Conservation (phyloP, 495 filamentous ascomycete species). For the Penicillium samsonianum region DNA sequence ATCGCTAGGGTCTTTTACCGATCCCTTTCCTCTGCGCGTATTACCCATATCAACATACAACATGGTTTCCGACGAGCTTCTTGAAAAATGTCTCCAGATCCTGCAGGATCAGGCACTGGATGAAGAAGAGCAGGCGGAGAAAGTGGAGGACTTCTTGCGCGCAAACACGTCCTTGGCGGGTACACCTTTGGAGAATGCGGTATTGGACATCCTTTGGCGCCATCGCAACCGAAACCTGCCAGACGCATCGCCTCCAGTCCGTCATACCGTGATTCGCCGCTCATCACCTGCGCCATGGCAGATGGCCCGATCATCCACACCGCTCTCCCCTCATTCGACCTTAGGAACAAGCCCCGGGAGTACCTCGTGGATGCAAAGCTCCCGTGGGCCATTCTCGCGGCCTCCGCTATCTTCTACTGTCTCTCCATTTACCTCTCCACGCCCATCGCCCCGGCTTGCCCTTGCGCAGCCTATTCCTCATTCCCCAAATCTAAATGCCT, state of each 20-base stretch:
- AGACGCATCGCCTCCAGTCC: constrained; percentile 74
- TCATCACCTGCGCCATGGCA: constrained; percentile 95
- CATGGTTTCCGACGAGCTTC: constrained; percentile 91
- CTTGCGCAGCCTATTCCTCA: constrained; percentile 95
- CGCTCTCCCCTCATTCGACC: constrained; percentile 70
- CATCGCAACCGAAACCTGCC: constrained; percentile 77
- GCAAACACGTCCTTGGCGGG: constrained; percentile 76
- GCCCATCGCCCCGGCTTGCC: constrained; percentile 88
- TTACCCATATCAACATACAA: constrained; percentile 9
- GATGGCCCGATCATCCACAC: constrained; percentile 72
- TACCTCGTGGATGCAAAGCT: constrained; percentile 72
- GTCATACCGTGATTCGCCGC: constrained; percentile 85
- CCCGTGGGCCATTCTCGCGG: constrained; percentile 69
- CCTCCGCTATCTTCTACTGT: constrained; percentile 50
- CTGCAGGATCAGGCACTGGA: constrained; percentile 80
- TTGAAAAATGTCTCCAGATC: constrained; percentile 86
- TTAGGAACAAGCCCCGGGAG: constrained; percentile 76
- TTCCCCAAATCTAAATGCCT: constrained; percentile 89
- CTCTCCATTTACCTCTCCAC: constrained; percentile 92
- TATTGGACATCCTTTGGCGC: constrained; percentile 90
- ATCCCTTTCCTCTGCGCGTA: constrained; percentile 15
- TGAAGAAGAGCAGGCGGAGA: constrained; percentile 95
- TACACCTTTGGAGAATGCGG: constrained; percentile 80
- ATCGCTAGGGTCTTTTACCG: constrained; percentile 5
- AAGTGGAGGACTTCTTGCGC: constrained; percentile 80